These are phyloP conservation scores for Mentha longifolia DNA, from an alignment of 257 asterid species.

Conservation along the genomic window DNA sequence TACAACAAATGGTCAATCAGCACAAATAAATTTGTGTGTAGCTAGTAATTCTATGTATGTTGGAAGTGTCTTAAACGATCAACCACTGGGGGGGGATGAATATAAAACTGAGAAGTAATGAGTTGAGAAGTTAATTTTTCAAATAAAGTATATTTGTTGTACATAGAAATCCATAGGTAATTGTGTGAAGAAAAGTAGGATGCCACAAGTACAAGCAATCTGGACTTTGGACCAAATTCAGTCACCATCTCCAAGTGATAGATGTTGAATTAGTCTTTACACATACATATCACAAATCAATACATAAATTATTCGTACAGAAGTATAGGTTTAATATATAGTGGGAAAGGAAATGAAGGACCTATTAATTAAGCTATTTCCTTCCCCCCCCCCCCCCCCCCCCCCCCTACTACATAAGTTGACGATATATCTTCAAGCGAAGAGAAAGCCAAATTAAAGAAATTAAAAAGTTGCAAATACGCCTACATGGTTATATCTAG, in stretches of 20 bases:
- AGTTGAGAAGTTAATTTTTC: conserved; percentile 19
- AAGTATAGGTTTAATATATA: neutral
- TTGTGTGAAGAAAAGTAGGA: conserved; percentile 47
- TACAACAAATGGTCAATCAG: too few species aligned
- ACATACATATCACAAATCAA: conserved; percentile 15
- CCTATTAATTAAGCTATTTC: conserved; percentile 34
- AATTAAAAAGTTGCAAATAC: neutral
- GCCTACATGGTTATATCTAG: conserved; percentile 1
- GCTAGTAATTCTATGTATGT: neutral
- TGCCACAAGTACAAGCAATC: conserved; percentile 70
- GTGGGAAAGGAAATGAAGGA: conserved; percentile 25
- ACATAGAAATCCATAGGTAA: conserved; percentile 25
- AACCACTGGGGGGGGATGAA: neutral
- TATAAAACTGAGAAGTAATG: neutral
- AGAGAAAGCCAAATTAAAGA: neutral
- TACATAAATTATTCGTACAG: neutral
- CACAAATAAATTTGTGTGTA: too few species aligned
- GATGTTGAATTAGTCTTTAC: conserved; percentile 45
- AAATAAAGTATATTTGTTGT: neutral
- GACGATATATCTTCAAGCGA: too few species aligned
- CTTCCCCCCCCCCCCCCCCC: too few species aligned
- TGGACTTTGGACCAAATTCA: conserved; percentile 73
- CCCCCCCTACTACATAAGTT: too few species aligned
- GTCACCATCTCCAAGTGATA: conserved; percentile 52
- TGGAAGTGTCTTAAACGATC: neutral